phyloP scores from a whole-genome alignment of 2,329 filamentous ascomycete species.

The Cladosporium sp. region DNA sequence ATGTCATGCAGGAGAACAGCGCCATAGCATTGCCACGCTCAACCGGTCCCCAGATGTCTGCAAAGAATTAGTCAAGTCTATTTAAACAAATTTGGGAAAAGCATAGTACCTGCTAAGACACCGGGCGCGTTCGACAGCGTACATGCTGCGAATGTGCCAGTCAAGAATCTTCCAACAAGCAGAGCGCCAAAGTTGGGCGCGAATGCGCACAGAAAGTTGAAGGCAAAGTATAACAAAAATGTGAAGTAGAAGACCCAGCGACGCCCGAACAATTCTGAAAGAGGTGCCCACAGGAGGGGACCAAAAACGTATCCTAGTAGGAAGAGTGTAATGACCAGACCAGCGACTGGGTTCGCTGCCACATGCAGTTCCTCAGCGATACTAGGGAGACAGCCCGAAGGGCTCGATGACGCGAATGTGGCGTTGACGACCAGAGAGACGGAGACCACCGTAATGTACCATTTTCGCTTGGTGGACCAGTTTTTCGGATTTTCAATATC shows the following conservation, averaged over 20 bases:
- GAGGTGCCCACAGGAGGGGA: slow-evolving; percentile 59
- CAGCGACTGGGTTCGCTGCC: slow-evolving; percentile 38
- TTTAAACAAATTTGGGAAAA: neutral
- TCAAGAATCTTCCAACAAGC: slow-evolving; percentile 53
- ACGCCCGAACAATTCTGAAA: slow-evolving; percentile 63
- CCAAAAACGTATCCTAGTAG: slow-evolving; percentile 54
- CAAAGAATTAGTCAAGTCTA: slow-evolving; percentile 13
- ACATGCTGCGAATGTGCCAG: slow-evolving; percentile 53
- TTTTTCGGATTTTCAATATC: slow-evolving; percentile 51
- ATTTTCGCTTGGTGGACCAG: slow-evolving; percentile 41
- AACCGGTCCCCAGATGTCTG: slow-evolving; percentile 50
- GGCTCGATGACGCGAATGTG: slow-evolving; percentile 49
- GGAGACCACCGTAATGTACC: slow-evolving; percentile 40
- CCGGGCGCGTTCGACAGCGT: slow-evolving; percentile 42
- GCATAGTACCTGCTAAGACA: slow-evolving; percentile 38
- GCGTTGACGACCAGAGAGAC: slow-evolving; percentile 53
- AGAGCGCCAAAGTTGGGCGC: slow-evolving; percentile 51
- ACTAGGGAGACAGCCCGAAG: slow-evolving; percentile 36
- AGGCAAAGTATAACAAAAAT: slow-evolving; percentile 39
- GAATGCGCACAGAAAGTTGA: slow-evolving; percentile 53
- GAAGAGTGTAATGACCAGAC: slow-evolving; percentile 32
- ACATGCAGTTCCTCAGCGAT: slow-evolving; percentile 47
- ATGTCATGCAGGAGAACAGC: slow-evolving; percentile 51
- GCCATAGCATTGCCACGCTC: slow-evolving; percentile 54
- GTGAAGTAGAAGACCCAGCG: slow-evolving; percentile 48